Evolutionary conservation across 805 yeast genomes (phyloP).

Genomic region (Teunomyces stri): DNA sequence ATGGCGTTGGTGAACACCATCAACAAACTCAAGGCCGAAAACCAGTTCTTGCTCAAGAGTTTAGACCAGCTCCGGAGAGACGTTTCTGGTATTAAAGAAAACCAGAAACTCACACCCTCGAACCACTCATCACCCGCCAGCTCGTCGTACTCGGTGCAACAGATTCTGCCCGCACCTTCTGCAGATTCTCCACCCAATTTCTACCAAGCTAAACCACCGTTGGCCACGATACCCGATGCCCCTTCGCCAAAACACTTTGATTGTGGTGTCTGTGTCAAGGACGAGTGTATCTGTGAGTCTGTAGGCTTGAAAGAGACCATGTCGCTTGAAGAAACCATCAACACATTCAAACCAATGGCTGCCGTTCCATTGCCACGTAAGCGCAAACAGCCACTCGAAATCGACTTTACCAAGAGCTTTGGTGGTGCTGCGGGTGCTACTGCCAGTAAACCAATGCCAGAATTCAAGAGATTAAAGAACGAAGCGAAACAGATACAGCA

Average conservation of each 20-base stretch:
- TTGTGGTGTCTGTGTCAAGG: conserved; percentile 69
- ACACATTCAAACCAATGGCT: conserved; percentile 54
- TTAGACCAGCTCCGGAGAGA: conserved; percentile 43
- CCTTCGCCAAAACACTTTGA: conserved; percentile 28
- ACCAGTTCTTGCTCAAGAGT: conserved; percentile 39
- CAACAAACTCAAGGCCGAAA: conserved; percentile 46
- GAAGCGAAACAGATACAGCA: conserved; percentile 4
- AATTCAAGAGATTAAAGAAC: conserved; percentile 23
- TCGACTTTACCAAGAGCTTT: conserved; percentile 57
- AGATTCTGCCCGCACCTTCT: conserved; percentile 54
- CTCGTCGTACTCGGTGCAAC: conserved; percentile 39
- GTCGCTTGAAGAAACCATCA: conserved; percentile 16
- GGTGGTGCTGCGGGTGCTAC: conserved; percentile 19
- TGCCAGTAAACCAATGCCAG: conserved; percentile 33
- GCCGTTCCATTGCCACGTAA: conserved; percentile 60
- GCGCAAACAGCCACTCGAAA: conserved; percentile 33
- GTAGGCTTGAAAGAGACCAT: conserved; percentile 40
- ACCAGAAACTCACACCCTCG: not conserved
- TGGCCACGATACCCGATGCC: conserved; percentile 9
- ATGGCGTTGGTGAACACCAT: conserved; percentile 52
- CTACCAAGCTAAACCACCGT: conserved; percentile 1
- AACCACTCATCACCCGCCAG: conserved; percentile 9
- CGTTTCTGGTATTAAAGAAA: conserved; percentile 18
- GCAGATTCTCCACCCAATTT: conserved; percentile 44
- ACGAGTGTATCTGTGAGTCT: conserved; percentile 63